These are phyloP conservation scores for Termitomyces titanicus DNA, from an alignment of 768 basidiomycete species.

Conservation along the genomic window DNA sequence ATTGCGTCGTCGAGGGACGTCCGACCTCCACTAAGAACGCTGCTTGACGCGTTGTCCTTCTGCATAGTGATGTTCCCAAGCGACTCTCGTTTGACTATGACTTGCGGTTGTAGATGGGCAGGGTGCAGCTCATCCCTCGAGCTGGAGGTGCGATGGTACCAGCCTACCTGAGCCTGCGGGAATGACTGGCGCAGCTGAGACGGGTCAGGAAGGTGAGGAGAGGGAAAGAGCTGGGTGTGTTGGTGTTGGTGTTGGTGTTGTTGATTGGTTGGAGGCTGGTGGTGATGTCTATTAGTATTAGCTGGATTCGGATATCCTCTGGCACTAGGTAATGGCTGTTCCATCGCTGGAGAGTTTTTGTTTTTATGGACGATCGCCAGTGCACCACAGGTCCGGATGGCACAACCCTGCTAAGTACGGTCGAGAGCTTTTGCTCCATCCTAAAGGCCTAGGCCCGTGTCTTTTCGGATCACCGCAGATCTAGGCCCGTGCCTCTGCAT, in stretches of 20 bases:
- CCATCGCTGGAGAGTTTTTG: not conserved
- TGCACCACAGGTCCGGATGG: not conserved
- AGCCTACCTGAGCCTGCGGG: not conserved
- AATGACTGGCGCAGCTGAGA: not conserved
- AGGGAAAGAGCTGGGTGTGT: not conserved
- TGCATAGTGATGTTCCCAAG: slow-evolving; percentile 2
- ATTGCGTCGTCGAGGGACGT: slow-evolving; percentile 58
- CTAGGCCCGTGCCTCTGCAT: no score
- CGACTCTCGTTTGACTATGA: slow-evolving; percentile 23
- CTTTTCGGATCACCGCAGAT: no score
- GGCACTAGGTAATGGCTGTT: not conserved
- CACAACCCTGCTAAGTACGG: not conserved
- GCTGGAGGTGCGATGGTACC: slow-evolving; percentile 23
- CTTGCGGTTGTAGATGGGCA: not conserved
- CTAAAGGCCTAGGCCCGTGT: no score
- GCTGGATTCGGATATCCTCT: not conserved
- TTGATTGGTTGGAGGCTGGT: not conserved
- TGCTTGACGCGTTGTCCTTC: not conserved
- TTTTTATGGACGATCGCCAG: not conserved
- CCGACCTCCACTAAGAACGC: not conserved
- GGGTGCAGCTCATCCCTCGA: slow-evolving; percentile 38
- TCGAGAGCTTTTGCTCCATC: not conserved
- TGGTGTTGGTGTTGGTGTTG: not conserved
- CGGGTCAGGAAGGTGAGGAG: not conserved
- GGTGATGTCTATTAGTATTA: not conserved